Base-by-base conservation (phyloP, 106 monocot genomes). In the Allium sativum region DNA sequence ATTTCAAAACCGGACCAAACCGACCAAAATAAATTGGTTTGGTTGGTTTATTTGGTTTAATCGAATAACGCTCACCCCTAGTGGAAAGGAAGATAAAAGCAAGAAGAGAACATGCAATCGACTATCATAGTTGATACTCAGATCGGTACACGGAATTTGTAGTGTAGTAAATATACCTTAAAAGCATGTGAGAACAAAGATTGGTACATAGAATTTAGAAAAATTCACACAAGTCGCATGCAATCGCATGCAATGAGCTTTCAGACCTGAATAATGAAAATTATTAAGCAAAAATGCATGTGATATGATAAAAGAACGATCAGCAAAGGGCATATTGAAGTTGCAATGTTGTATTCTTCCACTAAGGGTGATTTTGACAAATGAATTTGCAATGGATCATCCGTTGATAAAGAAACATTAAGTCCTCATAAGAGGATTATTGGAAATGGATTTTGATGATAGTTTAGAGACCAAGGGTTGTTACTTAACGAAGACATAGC, bases 401-500 rank as follows among this genome's bases (percentile, higher is more conserved):
- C 96, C 8, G 96, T 91, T 62, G 96, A 96, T 19, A 96, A 84
- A 45, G 96, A 96, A 58, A 96, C 84, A 87, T 96, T 96, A 16
- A 96, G 79, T 12, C 96, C 96, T 66, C 96, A 69, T 52, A 60
- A 79, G 70, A 96, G 91, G 56, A 96, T 90, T 45, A 70, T 61
- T 13, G 87, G 96, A 42, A 96, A 90, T 42, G 96, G 96, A 52
- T 96, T 96, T 58, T 87, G 87, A 63, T 96, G 87, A 61, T 96
- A 96, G 72, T 96, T 87, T 46, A 96, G 74, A 77, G 91, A 96
- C 14, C 90, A 74, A 12, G 90, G 87, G 67, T 96, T 96, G 75
- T 96, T 96, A 74, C 90, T 96, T 54, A 91, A 71, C 57, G 96
- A 90, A 64, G 96, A 96, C 96, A 96, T 96, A 22, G 96, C 96